Percentiles rank a stretch among this genome's conserved stretches.
Evolutionary conservation across 306 rosid species (phyloP).

Genomic region (Dryas drummondii): DNA sequence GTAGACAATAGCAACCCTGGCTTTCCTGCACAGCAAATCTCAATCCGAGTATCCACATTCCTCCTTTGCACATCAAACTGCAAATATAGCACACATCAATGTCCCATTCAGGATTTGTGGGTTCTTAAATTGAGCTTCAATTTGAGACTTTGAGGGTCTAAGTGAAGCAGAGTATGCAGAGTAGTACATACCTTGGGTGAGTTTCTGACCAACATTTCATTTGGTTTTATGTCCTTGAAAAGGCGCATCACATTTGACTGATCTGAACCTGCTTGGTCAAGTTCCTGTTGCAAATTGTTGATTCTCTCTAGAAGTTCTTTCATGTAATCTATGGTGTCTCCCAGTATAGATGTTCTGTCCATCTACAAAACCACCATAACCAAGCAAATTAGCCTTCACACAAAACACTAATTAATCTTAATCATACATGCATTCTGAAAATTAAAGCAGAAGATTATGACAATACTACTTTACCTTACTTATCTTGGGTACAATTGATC

Average conservation of each 20-base stretch:
- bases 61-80: constrained; percentile 87
- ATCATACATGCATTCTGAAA: background rate
- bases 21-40: constrained; percentile 81
- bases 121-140: background rate
- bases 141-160: constrained; percentile 1
- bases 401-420: background rate
- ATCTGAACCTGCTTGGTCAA: constrained; percentile 44
- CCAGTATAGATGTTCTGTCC: constrained; percentile 96
- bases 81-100: background rate
- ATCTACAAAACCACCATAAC: constrained; percentile 44
- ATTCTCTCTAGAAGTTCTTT: constrained; percentile 83
- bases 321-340: constrained; percentile 94
- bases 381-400: constrained; percentile 29
- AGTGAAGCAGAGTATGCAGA: background rate
- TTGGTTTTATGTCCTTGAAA: constrained; percentile 59
- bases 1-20: constrained; percentile 73
- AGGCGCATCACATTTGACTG: constrained; percentile 29
- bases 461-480: constrained; percentile 55
- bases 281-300: constrained; percentile 56
- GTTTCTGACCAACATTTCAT: constrained; percentile 64
- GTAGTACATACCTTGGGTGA: constrained; percentile 65
- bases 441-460: too few relatives aligned
- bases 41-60: constrained; percentile 56
- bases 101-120: background rate
- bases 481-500: constrained; percentile 96